phyloP scores from a whole-genome alignment of 345 rosid species.

The Aquilaria malaccensis region DNA sequence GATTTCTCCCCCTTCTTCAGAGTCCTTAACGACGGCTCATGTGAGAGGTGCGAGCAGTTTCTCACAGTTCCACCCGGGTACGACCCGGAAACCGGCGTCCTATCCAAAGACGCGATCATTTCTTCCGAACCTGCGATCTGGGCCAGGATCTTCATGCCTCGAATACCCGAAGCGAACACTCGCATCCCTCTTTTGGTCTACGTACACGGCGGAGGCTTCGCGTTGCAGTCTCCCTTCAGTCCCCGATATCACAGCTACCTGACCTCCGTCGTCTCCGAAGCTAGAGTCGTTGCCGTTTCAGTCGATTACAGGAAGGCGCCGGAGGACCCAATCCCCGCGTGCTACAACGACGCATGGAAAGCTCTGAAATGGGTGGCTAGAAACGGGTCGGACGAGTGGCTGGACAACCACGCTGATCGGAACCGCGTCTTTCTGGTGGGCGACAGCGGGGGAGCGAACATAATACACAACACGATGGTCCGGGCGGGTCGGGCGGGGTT shows the following conservation, averaged over 20 bases:
- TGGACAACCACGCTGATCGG: slow-evolving; percentile 26
- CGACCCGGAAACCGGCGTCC: slow-evolving; percentile 17
- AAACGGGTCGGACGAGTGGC: slow-evolving; percentile 30
- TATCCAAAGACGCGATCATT: slow-evolving; percentile 26
- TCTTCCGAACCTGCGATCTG: slow-evolving; percentile 17
- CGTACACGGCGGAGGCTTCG: slow-evolving; percentile 43
- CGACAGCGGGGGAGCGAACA: slow-evolving; percentile 40
- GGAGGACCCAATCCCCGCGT: slow-evolving; percentile 31
- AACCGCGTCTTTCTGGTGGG: slow-evolving; percentile 26
- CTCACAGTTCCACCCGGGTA: slow-evolving; percentile 5
- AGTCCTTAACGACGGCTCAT: slow-evolving; percentile 21
- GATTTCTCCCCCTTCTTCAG: slow-evolving; percentile 16
- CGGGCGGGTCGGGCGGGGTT: slow-evolving; percentile 25
- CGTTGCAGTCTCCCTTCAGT: slow-evolving; percentile 26
- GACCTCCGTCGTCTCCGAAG: slow-evolving; percentile 16
- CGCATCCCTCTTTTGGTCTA: slow-evolving; percentile 30
- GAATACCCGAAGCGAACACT: slow-evolving; percentile 5
- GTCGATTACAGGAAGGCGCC: slow-evolving; percentile 41
- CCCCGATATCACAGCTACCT: slow-evolving; percentile 21
- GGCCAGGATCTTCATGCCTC: slow-evolving; percentile 36
- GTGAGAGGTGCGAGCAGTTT: background rate
- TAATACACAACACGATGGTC: slow-evolving; percentile 20
- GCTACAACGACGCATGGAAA: slow-evolving; percentile 43
- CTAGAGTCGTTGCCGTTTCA: slow-evolving; percentile 24
- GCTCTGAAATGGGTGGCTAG: slow-evolving; percentile 42